A percentile compares a stretch with the other conserved stretches of the same genome.
These are phyloP conservation scores for Rhodotorula sp. DNA, from an alignment of 1,284 basidiomycete species.

Conservation along the genomic window DNA sequence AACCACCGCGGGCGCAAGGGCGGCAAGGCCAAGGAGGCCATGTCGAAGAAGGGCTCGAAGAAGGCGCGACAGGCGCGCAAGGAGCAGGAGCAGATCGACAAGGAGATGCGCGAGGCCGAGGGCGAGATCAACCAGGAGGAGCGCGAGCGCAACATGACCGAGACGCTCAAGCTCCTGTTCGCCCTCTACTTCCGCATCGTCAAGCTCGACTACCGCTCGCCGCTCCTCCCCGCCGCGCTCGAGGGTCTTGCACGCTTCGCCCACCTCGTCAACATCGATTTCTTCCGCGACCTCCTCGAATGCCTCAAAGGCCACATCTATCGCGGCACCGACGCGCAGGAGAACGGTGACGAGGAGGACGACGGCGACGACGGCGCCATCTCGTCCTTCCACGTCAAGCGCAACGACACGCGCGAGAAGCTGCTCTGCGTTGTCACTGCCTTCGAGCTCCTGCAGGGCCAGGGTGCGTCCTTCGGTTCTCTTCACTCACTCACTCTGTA, in stretches of 20 bases:
- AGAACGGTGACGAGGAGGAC: slow-evolving; percentile 53
- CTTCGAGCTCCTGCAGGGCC: slow-evolving; percentile 91
- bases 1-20: slow-evolving; percentile 61
- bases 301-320: slow-evolving; percentile 78
- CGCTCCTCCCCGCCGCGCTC: slow-evolving; percentile 82
- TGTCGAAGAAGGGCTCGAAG: slow-evolving; percentile 65
- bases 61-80: slow-evolving; percentile 76
- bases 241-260: slow-evolving; percentile 91
- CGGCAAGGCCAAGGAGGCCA: slow-evolving; percentile 53
- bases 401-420: slow-evolving; percentile 61
- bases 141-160: slow-evolving; percentile 81
- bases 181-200: slow-evolving; percentile 96
- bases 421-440: slow-evolving; percentile 90
- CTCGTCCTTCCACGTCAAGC: slow-evolving; percentile 8
- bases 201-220: slow-evolving; percentile 72
- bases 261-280: slow-evolving; percentile 97
- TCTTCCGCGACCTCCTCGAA: slow-evolving; percentile 91
- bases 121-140: slow-evolving; percentile 94
- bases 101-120: slow-evolving; percentile 89
- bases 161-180: slow-evolving; percentile 96
- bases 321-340: slow-evolving; percentile 48
- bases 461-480: slow-evolving; percentile 63
- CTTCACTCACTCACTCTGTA: slow-evolving; percentile 5
- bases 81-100: slow-evolving; percentile 79
- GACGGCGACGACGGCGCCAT: slow-evolving; percentile 52